Base-by-base conservation (phyloP, 192 early-diverging fungal genomes). In the Entomortierella beljakovae region DNA sequence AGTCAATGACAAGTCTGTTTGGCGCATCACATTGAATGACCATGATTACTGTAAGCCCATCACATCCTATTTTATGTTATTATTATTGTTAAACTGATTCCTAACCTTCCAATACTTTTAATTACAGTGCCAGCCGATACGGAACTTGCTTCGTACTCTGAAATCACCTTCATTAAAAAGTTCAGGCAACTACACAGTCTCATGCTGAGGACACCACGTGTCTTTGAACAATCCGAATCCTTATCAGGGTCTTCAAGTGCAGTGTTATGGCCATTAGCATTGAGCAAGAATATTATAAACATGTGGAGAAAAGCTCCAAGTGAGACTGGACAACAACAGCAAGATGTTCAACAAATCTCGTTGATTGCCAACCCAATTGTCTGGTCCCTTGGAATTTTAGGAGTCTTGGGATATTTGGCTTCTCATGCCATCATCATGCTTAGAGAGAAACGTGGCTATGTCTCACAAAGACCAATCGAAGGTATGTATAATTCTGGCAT, bases 11-110 rank as follows among this genome's bases (percentile, higher is more conserved):
- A 54, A 40, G 2, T 43, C 58, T 18, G 51, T 61, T 20, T 76
- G 72, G 72, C 64, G 65, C n/a, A 62, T 76, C 50, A 57, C 72
- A 6, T 60, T 76, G 59, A 76, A 76, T 48, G 65, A 76, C 20
- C 72, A 76, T 49, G 72, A 76, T 46, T 56, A 62, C 28, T 38
- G 72, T 68, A 76, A 56, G 58, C 52, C 23, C 22, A 16, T 57
- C 20, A 18, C 20, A 35, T 34, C 29, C 5, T 34, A 18, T 57
- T 34, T 57, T 3, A 18, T 57, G 32, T 20, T 57, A 10, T 11
- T 16, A 8, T 23, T 34, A 15, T 43, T 43, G 20, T n/a, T 60
- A 11, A 20, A 43, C 6, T 7, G 2, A 3, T 26, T 26, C 6
- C 15, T 53, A 6, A 53, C 6, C 2, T 1, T n/a, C 28, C 15